Evolutionary conservation across 768 basidiomycete species (phyloP), one percentile per base, ranked within the genome.

Genomic region (Mycena galericulata): DNA sequence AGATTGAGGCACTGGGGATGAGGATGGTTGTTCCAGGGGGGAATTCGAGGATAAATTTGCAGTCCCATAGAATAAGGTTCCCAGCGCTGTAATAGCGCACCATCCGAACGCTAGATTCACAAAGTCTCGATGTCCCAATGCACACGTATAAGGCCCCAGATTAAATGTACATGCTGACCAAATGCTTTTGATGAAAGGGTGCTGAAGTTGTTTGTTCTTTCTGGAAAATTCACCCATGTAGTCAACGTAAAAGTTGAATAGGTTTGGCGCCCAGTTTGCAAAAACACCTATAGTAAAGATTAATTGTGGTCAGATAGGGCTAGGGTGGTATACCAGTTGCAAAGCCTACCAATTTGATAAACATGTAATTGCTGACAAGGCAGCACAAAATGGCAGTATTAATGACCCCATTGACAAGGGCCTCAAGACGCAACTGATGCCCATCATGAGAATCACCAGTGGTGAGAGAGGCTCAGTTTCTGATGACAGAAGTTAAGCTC

Each of bases 261-360:
- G 24, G 8, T 60, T 47, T 0, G 46, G 46, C 0, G 59, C 45
- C 58, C 59, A 61, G 47, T 38, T 61, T 2, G 59, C 59, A n/a
- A 61, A 51, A 0, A 61, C 18, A 3, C 59, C 59, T 61, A 18
- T 3, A 58, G 22, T 17, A 2, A 58, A n/a, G n/a, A n/a, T n/a
- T n/a, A n/a, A n/a, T n/a, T n/a, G n/a, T n/a, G n/a, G n/a, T n/a
- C n/a, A n/a, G n/a, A n/a, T n/a, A n/a, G n/a, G n/a, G n/a, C n/a
- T n/a, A n/a, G n/a, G n/a, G n/a, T n/a, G n/a, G n/a, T n/a, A 38
- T 17, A 49, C 59, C 46, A 1, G 77, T 72, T 0, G 72, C 68
- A 0, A 53, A 34, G n/a, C 76, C 74, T 0, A 73, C 63, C 1
- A 62, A 27, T 2, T 38, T 36, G 4, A 43, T 62, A 29, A 53